phyloP scores from a whole-genome alignment of 2,329 filamentous ascomycete species.

The Knoxdaviesia capensis region DNA sequence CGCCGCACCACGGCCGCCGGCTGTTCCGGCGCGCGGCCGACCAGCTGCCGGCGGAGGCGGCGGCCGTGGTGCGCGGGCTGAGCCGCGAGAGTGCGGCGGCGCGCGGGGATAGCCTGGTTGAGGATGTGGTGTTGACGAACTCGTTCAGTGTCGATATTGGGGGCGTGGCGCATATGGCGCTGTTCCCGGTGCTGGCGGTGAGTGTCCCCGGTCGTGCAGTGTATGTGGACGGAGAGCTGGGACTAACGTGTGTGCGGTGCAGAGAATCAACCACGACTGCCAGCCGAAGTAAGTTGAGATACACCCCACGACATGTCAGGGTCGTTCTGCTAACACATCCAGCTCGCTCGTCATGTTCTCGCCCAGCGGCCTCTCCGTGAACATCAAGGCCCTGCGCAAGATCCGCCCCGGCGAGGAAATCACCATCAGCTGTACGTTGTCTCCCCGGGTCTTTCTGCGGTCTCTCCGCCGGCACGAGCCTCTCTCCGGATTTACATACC shows the following conservation, averaged over 20 bases:
- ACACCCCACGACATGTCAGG: background rate
- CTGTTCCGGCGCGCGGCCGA: background rate
- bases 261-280: conserved; percentile 3
- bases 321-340: background rate
- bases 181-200: background rate
- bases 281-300: conserved; percentile 2
- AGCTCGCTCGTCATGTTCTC: conserved; percentile 2
- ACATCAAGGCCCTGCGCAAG: conserved; percentile 1
- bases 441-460: background rate
- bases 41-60: background rate
- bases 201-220: background rate
- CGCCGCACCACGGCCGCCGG: background rate
- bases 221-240: background rate
- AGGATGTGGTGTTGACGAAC: conserved; percentile 2
- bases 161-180: background rate
- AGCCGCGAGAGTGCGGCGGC: background rate
- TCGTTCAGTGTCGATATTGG: background rate
- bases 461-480: background rate
- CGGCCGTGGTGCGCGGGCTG: background rate
- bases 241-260: background rate
- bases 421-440: conserved; percentile 2
- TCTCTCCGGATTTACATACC: no score
- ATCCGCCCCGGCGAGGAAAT: conserved; percentile 2
- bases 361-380: conserved; percentile 1
- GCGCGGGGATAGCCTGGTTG: background rate